Conservation (phyloP, 2,329 filamentous ascomycete species). For the Diaporthe caulivora region DNA sequence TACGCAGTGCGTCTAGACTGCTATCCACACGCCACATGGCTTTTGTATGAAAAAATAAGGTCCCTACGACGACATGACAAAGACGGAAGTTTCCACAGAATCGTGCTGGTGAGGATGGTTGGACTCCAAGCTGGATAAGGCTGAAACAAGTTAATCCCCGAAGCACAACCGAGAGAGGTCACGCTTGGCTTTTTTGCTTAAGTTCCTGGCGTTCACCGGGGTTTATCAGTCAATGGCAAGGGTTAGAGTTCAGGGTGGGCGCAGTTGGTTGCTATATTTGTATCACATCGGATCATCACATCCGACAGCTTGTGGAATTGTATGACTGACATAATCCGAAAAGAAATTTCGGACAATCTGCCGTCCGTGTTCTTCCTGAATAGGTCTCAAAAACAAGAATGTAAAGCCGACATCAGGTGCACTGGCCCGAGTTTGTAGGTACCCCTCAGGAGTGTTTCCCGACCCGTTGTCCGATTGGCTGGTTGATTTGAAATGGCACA, state of each 20-base stretch:
- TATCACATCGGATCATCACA: neutral
- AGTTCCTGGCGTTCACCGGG: neutral
- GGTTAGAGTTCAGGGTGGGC: neutral
- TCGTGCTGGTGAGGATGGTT: neutral
- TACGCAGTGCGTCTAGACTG: neutral
- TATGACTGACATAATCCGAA: neutral
- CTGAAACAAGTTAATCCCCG: neutral
- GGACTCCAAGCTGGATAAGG: neutral
- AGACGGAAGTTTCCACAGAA: neutral
- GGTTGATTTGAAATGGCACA: neutral
- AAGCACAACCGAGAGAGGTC: neutral
- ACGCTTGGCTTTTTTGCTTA: neutral
- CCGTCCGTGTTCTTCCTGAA: neutral
- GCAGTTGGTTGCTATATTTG: neutral
- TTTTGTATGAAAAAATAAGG: neutral
- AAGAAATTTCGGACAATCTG: neutral
- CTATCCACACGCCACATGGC: neutral
- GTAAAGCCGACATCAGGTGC: neutral
- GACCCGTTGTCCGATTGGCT: constrained; percentile 4
- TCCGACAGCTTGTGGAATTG: neutral
- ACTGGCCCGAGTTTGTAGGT: neutral
- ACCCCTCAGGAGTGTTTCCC: neutral
- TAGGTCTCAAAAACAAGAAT: neutral
- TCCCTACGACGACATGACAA: neutral
- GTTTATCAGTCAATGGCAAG: neutral